Evolutionary conservation across 345 rosid genomes (phyloP), one percentile per base, ranked within the genome.

Genomic region (Pistacia integerrima): DNA sequence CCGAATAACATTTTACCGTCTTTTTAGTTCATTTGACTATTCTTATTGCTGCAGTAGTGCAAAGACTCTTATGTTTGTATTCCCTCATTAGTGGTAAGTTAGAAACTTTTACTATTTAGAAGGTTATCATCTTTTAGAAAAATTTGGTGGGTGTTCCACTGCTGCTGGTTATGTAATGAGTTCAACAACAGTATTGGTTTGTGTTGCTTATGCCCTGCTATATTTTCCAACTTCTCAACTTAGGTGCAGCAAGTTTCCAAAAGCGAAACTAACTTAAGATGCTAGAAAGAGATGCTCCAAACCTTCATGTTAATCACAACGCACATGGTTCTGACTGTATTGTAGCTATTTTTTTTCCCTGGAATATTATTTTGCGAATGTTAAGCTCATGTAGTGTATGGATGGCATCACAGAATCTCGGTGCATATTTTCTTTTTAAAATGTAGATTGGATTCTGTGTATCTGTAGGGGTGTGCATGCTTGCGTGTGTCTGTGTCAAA

Each of bases 1-100:
- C 78, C 61, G n/a, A 70, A 11, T 70, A 25, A 77, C 76, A 46
- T 70, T 64, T 36, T 67, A 78, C 66, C 57, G 36, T 17, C 59
- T 17, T 69, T 62, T 76, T 7, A 54, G 67, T 70, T 67, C 49
- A 67, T 69, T 68, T 79, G 58, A 52, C 63, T 68, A 61, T 8
- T 36, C 63, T 52, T 33, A 8, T 54, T 35, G 59, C 4, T 8
- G 46, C 64, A 17, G 35, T 36, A 36, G 30, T 36, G 52, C 55
- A 8, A 44, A 18, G 11, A 18, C 65, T 54, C 62, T 54, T 12
- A 17, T 46, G 11, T 46, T 56, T 30, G 35, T 68, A 38, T 28
- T 25, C 18, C 33, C 58, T 51, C 59, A 28, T 28, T 49, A 25
- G 58, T 14, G 11, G 30, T n/a, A 10, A 54, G 72, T n/a, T 68